Evolutionary conservation across 176 grass and related monocot species (phyloP), one percentile per base, ranked within the genome.

Genomic region (Elymus sibiricus): DNA sequence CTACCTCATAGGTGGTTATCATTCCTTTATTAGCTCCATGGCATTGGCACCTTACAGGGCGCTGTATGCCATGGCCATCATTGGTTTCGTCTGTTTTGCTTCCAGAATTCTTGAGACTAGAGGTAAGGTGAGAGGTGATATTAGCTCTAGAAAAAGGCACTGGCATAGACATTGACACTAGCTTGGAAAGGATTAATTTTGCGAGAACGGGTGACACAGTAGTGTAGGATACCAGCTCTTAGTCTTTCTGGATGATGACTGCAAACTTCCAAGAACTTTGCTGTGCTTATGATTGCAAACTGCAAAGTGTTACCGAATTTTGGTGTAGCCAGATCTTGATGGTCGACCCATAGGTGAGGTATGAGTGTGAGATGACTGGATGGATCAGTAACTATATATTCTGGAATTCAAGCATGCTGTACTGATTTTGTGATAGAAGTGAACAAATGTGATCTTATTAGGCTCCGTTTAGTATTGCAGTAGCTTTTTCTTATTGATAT

Each of bases 1-100:
- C 4, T 99, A 99, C 84, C 79, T 96, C 42, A 46, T 99, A n/a
- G 88, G 83, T 65, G 97, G 97, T 22, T 96, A 87, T 90, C 93
- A 92, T 81, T 91, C 94, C 60, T 94, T 96, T 17, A 46, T 88
- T 44, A 84, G 75, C 32, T 86, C 97, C 40, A 87, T 99, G 82
- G 47, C 75, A 67, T 89, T 89, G 81, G 90, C 79, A 4, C 94
- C 97, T 69, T 94, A 99, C n/a, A 94, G 86, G 81, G 76, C 76
- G 37, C 86, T 96, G 53, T 99, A 99, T 84, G 90, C 92, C 29
- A 76, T 96, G 92, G 84, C 90, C 19, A 38, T 73, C n/a, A 84
- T 99, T 15, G 94, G 97, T n/a, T 77, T 88, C 78, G 61, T 96
- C 43, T 94, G 90, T 65, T 88, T 91, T 75, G 66, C 72, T 79